Conservation (phyloP, 2,329 filamentous ascomycete species). For the Scytalidium lignicola region DNA sequence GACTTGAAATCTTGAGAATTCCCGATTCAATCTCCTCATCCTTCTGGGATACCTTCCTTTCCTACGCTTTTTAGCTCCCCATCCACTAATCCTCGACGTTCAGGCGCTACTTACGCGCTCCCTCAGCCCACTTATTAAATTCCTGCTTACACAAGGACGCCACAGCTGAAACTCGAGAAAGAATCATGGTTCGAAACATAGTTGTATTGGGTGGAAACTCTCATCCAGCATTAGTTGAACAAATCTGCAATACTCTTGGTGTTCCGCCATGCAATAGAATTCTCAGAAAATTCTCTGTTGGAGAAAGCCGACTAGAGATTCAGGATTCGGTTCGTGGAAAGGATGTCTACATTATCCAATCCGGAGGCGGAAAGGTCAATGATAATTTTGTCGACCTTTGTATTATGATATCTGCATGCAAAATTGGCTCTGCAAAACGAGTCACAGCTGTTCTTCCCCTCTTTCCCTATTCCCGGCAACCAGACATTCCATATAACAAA, state of each 20-base stretch:
- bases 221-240: conserved; percentile 81
- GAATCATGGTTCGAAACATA: conserved; percentile 84
- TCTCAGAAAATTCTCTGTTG: conserved; percentile 87
- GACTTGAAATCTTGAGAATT: neutral
- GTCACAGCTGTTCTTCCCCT: conserved; percentile 92
- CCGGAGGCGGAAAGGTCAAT: conserved; percentile 86
- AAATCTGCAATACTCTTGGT: conserved; percentile 82
- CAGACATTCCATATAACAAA: conserved; percentile 96
- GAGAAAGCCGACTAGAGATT: conserved; percentile 93
- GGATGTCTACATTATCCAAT: conserved; percentile 98
- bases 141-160: conserved; percentile 2
- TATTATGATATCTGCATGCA: conserved; percentile 98
- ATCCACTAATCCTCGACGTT: conserved; percentile 1
- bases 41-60: neutral
- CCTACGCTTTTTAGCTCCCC: too few species aligned
- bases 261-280: conserved; percentile 80
- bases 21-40: conserved; percentile 1
- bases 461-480: conserved; percentile 95
- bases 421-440: conserved; percentile 83
- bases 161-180: conserved; percentile 1
- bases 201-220: conserved; percentile 91
- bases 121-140: neutral
- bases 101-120: neutral
- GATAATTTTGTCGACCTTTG: conserved; percentile 95
- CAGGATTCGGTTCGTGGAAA: conserved; percentile 95